Conservation (phyloP, 2,329 filamentous ascomycete species). For the Lachnellula subtilissima region DNA sequence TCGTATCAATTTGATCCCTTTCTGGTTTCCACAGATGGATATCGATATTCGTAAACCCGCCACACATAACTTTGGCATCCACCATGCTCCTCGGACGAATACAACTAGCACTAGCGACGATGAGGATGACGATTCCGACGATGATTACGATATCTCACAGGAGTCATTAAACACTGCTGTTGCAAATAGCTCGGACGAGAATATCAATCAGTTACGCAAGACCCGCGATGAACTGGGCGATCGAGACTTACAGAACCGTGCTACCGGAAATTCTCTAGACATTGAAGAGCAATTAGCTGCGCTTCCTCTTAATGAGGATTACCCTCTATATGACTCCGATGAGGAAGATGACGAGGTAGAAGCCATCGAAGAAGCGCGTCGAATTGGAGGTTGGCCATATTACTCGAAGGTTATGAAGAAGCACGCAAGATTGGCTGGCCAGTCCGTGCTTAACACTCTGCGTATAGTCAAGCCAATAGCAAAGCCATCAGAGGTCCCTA, state of each 20-base stretch:
- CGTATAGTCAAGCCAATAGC: constrained; percentile 15
- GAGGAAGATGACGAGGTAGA: constrained; percentile 74
- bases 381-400: constrained; percentile 73
- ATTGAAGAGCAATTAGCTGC: constrained; percentile 77
- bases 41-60: constrained; percentile 93
- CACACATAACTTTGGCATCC: constrained; percentile 86
- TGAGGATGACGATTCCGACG: constrained; percentile 66
- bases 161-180: constrained; percentile 18
- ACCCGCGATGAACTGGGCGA: constrained; percentile 20
- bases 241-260: constrained; percentile 18
- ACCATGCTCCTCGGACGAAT: constrained; percentile 68
- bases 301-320: constrained; percentile 59
- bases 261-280: constrained; percentile 51
- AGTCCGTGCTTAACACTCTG: constrained; percentile 13
- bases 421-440: constrained; percentile 19
- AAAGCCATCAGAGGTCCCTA: constrained; percentile 40
- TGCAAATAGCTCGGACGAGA: constrained; percentile 18
- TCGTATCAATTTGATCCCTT: constrained; percentile 84
- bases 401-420: constrained; percentile 53
- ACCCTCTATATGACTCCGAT: constrained; percentile 85
- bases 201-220: constrained; percentile 15
- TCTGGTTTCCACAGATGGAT: constrained; percentile 98
- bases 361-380: constrained; percentile 70
- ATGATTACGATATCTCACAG: constrained; percentile 59
- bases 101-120: constrained; percentile 75